Conservation (phyloP, 306 rosid species). For the Glycine tomentella region DNA sequence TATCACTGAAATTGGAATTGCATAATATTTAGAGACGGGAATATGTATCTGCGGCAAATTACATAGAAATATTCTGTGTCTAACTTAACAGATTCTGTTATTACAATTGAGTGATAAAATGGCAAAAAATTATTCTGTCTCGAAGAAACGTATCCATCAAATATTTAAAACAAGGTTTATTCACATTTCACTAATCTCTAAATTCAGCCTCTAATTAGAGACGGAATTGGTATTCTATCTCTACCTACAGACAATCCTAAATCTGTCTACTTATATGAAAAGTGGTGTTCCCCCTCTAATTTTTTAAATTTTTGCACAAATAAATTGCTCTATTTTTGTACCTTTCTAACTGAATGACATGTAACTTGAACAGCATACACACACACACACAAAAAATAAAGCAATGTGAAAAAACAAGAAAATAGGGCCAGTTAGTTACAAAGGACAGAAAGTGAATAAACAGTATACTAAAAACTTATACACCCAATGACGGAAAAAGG, state of each 20-base stretch:
- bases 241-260: background rate
- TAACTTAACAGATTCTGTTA: background rate
- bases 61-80: background rate
- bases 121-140: background rate
- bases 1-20: background rate
- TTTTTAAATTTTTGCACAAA: background rate
- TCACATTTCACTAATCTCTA: background rate
- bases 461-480: conserved; percentile 10
- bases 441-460: conserved; percentile 8
- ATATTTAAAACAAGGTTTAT: background rate
- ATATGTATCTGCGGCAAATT: background rate
- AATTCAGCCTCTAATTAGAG: background rate
- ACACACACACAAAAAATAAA: background rate
- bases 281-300: background rate
- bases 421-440: conserved; percentile 1
- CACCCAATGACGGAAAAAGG: conserved; percentile 1
- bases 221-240: background rate
- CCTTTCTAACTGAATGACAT: background rate
- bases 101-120: background rate
- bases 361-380: background rate
- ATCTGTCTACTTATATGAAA: background rate
- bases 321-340: too few relatives aligned
- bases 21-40: background rate
- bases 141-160: background rate
- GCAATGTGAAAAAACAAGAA: conserved; percentile 25